Evolutionary conservation across 768 basidiomycete genomes (phyloP).

Genomic region (Calvatia gigantea): DNA sequence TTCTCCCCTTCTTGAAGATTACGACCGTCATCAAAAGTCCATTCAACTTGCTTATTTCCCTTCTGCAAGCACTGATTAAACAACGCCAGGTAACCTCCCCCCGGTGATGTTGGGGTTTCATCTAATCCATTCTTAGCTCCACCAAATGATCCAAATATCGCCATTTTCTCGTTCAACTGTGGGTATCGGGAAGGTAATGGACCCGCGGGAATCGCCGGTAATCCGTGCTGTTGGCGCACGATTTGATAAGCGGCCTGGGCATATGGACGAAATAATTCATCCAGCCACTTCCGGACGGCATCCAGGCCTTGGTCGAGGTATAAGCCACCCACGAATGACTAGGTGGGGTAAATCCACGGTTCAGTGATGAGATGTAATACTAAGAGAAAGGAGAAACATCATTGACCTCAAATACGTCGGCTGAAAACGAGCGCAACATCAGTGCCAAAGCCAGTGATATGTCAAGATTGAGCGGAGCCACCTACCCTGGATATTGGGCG

Average conservation of each 20-base stretch:
- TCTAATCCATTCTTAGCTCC: background rate
- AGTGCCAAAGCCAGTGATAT: conserved; percentile 1
- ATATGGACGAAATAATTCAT: conserved; percentile 61
- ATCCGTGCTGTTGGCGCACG: conserved; percentile 65
- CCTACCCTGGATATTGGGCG: conserved; percentile 69
- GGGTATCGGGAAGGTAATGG: background rate
- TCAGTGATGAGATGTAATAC: conserved; percentile 1
- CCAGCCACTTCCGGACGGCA: conserved; percentile 56
- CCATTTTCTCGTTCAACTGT: conserved; percentile 7
- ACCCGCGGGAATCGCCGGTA: conserved; percentile 38
- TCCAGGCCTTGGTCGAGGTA: conserved; percentile 67
- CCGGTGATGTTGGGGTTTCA: conserved; percentile 22
- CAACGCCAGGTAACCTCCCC: conserved; percentile 66
- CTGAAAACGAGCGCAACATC: conserved; percentile 29
- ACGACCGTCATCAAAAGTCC: conserved; percentile 54
- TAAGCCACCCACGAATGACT: conserved; percentile 82
- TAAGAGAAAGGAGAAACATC: conserved; percentile 1
- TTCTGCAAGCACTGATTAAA: conserved; percentile 79
- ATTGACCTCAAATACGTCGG: conserved; percentile 76
- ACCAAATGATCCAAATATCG: background rate
- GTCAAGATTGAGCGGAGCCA: conserved; percentile 6
- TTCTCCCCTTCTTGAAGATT: conserved; percentile 14
- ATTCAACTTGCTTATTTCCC: conserved; percentile 55
- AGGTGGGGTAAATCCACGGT: background rate
- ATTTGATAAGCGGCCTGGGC: conserved; percentile 54